phyloP scores from a whole-genome alignment of 1,284 basidiomycete species.

The Trichosporon coremiiforme region DNA sequence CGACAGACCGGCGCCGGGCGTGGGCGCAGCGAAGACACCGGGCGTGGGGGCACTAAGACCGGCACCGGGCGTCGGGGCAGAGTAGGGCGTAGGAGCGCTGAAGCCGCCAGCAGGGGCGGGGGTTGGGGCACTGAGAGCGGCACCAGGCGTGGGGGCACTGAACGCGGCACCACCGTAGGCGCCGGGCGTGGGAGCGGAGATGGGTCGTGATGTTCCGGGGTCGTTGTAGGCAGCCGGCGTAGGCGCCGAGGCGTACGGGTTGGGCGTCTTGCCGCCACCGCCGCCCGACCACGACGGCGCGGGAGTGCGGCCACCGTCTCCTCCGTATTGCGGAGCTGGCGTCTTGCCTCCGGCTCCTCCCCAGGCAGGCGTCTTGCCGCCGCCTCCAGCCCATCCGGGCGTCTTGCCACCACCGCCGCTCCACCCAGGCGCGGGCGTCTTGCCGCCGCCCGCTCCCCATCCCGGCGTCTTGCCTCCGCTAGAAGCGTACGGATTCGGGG shows the following conservation, averaged over 20 bases:
- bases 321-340: slow-evolving; percentile 39
- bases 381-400: slow-evolving; percentile 30
- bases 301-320: slow-evolving; percentile 54
- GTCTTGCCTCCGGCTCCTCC: slow-evolving; percentile 47
- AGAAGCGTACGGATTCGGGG: slow-evolving; percentile 71
- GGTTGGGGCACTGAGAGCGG: slow-evolving; percentile 56
- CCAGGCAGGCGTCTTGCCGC: slow-evolving; percentile 62
- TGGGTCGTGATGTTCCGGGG: slow-evolving; percentile 44
- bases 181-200: slow-evolving; percentile 60
- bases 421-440: slow-evolving; percentile 64
- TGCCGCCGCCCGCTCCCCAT: slow-evolving; percentile 61
- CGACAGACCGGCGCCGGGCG: slow-evolving; percentile 8
- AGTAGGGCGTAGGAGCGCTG: slow-evolving; percentile 56
- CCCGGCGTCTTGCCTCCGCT: slow-evolving; percentile 60
- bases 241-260: slow-evolving; percentile 60
- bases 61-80: slow-evolving; percentile 57
- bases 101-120: slow-evolving; percentile 55
- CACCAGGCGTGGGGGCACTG: slow-evolving; percentile 51
- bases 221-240: slow-evolving; percentile 39
- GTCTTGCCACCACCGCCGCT: slow-evolving; percentile 47
- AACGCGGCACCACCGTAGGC: slow-evolving; percentile 45
- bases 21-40: slow-evolving; percentile 37
- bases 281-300: slow-evolving; percentile 48
- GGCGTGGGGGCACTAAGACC: slow-evolving; percentile 44
- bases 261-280: slow-evolving; percentile 60